Percentiles rank a stretch among this genome's conserved stretches.
These are phyloP conservation scores for Fusarium sp. DNA, from an alignment of 2,329 filamentous ascomycete genomes.

Conservation along the genomic window DNA sequence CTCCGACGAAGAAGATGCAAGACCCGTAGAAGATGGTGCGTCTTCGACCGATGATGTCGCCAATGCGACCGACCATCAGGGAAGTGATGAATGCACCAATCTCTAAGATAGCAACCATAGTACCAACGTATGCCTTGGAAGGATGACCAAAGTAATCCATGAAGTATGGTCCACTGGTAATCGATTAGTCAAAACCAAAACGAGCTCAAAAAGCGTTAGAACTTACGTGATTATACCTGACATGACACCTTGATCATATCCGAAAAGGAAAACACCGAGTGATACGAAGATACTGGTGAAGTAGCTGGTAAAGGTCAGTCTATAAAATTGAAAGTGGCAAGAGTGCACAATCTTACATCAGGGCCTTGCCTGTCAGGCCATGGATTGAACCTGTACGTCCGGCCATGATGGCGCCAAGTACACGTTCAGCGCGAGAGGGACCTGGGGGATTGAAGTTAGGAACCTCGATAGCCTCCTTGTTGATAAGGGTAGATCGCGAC, in stretches of 20 bases:
- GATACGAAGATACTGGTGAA: slow-evolving; percentile 94
- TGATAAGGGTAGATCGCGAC: slow-evolving; percentile 56
- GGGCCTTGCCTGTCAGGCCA: slow-evolving; percentile 93
- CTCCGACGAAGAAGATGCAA: slow-evolving; percentile 85
- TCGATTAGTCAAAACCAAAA: slow-evolving; percentile 34
- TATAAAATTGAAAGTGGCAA: neutral
- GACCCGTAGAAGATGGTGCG: slow-evolving; percentile 95
- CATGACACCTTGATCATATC: slow-evolving; percentile 92
- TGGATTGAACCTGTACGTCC: slow-evolving; percentile 80
- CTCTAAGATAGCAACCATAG: slow-evolving; percentile 97
- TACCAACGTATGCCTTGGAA: slow-evolving; percentile 86
- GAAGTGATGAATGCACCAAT: slow-evolving; percentile 93
- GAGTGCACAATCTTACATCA: slow-evolving; percentile 71
- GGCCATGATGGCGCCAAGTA: slow-evolving; percentile 87
- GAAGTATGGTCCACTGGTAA: slow-evolving; percentile 82
- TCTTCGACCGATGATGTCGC: slow-evolving; percentile 89
- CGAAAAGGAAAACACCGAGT: slow-evolving; percentile 87
- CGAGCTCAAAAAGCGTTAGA: neutral
- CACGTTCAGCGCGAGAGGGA: slow-evolving; percentile 73
- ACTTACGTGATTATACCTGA: slow-evolving; percentile 75
- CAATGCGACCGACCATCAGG: slow-evolving; percentile 84
- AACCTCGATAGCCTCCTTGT: slow-evolving; percentile 85
- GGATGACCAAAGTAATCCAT: slow-evolving; percentile 93
- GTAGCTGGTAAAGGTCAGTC: slow-evolving; percentile 67
- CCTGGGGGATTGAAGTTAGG: slow-evolving; percentile 73